These are phyloP conservation scores for Xanthoceras sorbifolium DNA, from an alignment of 345 rosid species.

Conservation along the genomic window DNA sequence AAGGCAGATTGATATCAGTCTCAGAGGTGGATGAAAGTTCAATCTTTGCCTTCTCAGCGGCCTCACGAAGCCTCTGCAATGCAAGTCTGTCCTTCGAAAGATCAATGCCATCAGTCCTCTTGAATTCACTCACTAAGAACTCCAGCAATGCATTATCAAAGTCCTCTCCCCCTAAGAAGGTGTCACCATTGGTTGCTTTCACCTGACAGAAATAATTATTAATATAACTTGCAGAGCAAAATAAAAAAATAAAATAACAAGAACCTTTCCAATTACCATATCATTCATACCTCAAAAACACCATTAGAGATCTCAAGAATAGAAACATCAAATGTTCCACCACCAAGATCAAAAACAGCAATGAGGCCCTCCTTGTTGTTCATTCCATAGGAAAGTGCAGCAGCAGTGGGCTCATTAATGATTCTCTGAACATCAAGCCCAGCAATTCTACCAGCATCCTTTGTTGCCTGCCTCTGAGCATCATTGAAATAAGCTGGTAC, in stretches of 20 bases:
- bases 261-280: not conserved
- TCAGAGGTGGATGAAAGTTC: constrained; percentile 87
- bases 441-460: constrained; percentile 92
- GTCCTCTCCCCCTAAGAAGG: constrained; percentile 94
- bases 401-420: constrained; percentile 92
- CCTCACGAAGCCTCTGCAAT: constrained; percentile 87
- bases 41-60: constrained; percentile 86
- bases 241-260: not conserved
- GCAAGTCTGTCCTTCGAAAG: constrained; percentile 81
- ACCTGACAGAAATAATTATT: constrained; percentile 41
- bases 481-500: constrained; percentile 42
- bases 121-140: constrained; percentile 75
- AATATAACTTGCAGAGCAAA: not conserved
- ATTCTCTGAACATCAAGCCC: constrained; percentile 89
- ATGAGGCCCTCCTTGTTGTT: constrained; percentile 90
- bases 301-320: constrained; percentile 90
- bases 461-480: constrained; percentile 95
- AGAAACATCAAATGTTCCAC: constrained; percentile 88
- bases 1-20: constrained; percentile 83
- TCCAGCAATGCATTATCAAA: constrained; percentile 81
- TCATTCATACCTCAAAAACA: constrained; percentile 67
- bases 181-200: constrained; percentile 96
- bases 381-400: constrained; percentile 93
- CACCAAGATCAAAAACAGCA: constrained; percentile 95
- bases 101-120: constrained; percentile 71